phyloP scores from a whole-genome alignment of 345 rosid genomes.

The Carallia pectinifolia region DNA sequence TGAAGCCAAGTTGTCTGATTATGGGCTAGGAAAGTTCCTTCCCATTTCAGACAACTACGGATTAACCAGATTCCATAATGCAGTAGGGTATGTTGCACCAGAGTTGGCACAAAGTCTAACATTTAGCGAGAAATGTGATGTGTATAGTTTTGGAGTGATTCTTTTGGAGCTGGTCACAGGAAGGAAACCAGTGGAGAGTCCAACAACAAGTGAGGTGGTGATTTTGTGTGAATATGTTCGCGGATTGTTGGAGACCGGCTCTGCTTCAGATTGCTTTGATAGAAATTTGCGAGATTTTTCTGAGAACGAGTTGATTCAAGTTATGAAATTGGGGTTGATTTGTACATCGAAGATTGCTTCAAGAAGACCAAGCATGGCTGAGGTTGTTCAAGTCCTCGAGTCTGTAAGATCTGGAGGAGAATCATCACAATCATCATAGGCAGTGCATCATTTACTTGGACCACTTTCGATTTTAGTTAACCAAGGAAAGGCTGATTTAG shows the following conservation, averaged over 20 bases:
- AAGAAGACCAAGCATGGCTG: constrained; percentile 97
- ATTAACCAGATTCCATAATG: constrained; percentile 70
- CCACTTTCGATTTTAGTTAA: constrained; percentile 12
- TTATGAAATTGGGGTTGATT: constrained; percentile 83
- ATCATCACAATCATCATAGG: constrained; percentile 33
- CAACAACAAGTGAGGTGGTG: constrained; percentile 56
- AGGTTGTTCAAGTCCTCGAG: constrained; percentile 95
- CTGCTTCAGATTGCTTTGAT: constrained; percentile 85
- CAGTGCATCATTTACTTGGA: constrained; percentile 10
- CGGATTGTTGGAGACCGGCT: constrained; percentile 63
- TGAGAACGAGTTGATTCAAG: constrained; percentile 91
- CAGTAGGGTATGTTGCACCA: constrained; percentile 98
- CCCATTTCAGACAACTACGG: constrained; percentile 76
- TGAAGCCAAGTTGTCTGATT: constrained; percentile 80
- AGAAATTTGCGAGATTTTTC: constrained; percentile 63
- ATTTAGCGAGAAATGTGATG: constrained; percentile 83
- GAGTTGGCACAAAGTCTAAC: constrained; percentile 81
- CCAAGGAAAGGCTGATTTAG: constrained; percentile 23
- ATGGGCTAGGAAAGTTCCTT: constrained; percentile 75
- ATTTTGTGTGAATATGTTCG: constrained; percentile 82
- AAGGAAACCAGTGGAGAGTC: constrained; percentile 89
- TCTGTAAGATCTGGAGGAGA: constrained; percentile 69
- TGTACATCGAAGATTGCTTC: constrained; percentile 71
- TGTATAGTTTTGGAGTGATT: constrained; percentile 87
- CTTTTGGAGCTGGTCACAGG: constrained; percentile 91